Evolutionary conservation across 768 basidiomycete genomes (phyloP), one percentile per base, ranked within the genome.

Genomic region (Termitomyces sp.): DNA sequence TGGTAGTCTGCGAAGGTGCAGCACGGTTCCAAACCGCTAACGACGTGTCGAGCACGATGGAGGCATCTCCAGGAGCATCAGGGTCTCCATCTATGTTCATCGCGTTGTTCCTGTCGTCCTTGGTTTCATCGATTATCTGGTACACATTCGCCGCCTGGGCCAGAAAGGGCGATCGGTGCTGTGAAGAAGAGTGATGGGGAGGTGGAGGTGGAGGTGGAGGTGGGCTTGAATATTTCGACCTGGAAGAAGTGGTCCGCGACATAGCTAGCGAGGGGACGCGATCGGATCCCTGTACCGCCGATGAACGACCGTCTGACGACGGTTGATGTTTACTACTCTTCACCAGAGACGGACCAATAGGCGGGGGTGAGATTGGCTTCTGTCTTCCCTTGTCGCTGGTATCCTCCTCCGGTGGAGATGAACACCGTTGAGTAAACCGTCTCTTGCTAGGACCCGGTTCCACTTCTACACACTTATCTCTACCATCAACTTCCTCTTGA

Each of bases 21-120:
- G 11, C 28, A 36, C 40, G 65, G 38, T 58, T 71, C 74, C 87
- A 90, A 1, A 73, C 67, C 2, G 87, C 82, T 5, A 74, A 71
- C 4, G 77, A 73, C 0, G 89, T 89, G 65, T 76, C 79, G 38
- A 88, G 68, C 4, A 84, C 78, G 60, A 80, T 76, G 0, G 57
- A 24, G 2, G 20, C 15, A 7, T 48, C 61, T 12, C 44, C 42
- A 9, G n/a, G 24, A 58, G 48, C 5, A n/a, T 40, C 49, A 7
- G 4, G 15, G n/a, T 38, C 56, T 24, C 61, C 54, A 36, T 66
- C 58, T 2, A 66, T 53, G 46, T 62, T 52, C 58, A 64, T 61
- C 39, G 55, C 52, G 22, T 60, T 22, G 8, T 52, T 46, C 22
- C 18, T 40, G 35, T 16, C 20, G 12, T 28, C 16, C 13, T 51